A percentile compares a stretch with the other conserved stretches of the same genome.
phyloP scores from a whole-genome alignment of 352 stramenopile species.

The Phytophthora citricola region DNA sequence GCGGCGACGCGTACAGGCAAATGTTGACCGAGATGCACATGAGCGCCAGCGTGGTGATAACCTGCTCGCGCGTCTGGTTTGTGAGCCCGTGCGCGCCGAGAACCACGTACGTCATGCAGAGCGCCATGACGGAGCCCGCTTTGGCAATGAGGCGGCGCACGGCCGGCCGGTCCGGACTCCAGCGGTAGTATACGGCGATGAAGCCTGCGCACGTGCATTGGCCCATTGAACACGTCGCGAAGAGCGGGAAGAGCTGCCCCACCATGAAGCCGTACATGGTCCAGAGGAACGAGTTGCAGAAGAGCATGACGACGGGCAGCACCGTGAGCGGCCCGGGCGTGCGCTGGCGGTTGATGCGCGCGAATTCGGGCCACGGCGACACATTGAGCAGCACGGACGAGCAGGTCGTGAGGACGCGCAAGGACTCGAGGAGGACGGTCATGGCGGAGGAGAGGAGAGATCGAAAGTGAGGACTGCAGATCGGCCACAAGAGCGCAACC shows the following conservation, averaged over 20 bases:
- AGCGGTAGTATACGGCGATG: constrained; percentile 49
- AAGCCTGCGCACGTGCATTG: constrained; percentile 42
- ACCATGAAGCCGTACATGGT: constrained; percentile 57
- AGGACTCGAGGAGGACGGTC: constrained; percentile 38
- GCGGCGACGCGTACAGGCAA: constrained; percentile 51
- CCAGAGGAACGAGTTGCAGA: constrained; percentile 48
- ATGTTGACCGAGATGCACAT: constrained; percentile 51
- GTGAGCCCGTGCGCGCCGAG: constrained; percentile 31
- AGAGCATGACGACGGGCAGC: constrained; percentile 48
- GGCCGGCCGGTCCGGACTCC: constrained; percentile 33
- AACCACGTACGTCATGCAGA: constrained; percentile 41
- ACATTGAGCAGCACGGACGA: constrained; percentile 46
- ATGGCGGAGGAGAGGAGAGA: constrained; percentile 26
- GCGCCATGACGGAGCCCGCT: constrained; percentile 27
- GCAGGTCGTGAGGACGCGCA: constrained; percentile 42
- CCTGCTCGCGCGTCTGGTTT: constrained; percentile 37
- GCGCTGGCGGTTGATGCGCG: constrained; percentile 43
- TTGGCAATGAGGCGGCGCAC: constrained; percentile 30
- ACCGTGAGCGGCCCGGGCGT: constrained; percentile 42
- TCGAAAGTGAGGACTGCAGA: constrained; percentile 22
- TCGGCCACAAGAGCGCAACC: constrained; percentile 8
- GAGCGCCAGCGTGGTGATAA: constrained; percentile 40
- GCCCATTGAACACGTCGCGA: constrained; percentile 44
- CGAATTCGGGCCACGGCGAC: constrained; percentile 46
- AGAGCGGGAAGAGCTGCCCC: constrained; percentile 50